Conservation (phyloP, 208 protist genomes). For the Trypanosoma vivax region DNA sequence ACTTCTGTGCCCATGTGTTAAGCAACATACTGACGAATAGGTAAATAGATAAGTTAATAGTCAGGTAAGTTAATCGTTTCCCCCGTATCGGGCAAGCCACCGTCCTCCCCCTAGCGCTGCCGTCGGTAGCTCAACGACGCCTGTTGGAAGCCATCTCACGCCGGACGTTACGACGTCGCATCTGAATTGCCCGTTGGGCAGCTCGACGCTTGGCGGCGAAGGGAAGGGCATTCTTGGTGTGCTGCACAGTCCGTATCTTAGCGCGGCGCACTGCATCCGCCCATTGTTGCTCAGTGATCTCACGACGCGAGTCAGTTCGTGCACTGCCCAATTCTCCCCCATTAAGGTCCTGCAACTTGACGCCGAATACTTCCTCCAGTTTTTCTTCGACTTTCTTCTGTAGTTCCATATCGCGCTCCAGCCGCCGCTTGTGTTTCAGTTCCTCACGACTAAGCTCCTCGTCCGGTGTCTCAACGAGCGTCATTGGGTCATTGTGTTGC, state of each 20-base stretch:
- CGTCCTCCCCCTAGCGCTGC: no score
- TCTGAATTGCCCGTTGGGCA: slow-evolving; percentile 28
- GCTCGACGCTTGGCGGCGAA: slow-evolving; percentile 60
- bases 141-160: slow-evolving; percentile 61
- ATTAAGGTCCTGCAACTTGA: slow-evolving; percentile 18
- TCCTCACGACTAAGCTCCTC: slow-evolving; percentile 65
- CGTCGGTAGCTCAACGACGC: slow-evolving; percentile 21
- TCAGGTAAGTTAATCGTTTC: no score
- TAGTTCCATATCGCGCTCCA: slow-evolving; percentile 38
- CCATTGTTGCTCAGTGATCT: slow-evolving; percentile 73
- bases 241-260: slow-evolving; percentile 47
- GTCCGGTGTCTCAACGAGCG: slow-evolving; percentile 31
- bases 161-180: slow-evolving; percentile 27
- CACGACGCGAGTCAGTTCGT: slow-evolving; percentile 54
- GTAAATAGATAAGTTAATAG: no score
- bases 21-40: no score
- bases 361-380: slow-evolving; percentile 67
- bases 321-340: slow-evolving; percentile 10
- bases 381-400: slow-evolving; percentile 60
- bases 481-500: slow-evolving; percentile 75
- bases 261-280: slow-evolving; percentile 67
- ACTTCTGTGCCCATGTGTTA: no score
- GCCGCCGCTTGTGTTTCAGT: slow-evolving; percentile 27
- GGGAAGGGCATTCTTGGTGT: slow-evolving; percentile 66
- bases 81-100: no score